These are phyloP conservation scores for Podospora australis DNA, from an alignment of 495 filamentous ascomycete species.

Conservation along the genomic window DNA sequence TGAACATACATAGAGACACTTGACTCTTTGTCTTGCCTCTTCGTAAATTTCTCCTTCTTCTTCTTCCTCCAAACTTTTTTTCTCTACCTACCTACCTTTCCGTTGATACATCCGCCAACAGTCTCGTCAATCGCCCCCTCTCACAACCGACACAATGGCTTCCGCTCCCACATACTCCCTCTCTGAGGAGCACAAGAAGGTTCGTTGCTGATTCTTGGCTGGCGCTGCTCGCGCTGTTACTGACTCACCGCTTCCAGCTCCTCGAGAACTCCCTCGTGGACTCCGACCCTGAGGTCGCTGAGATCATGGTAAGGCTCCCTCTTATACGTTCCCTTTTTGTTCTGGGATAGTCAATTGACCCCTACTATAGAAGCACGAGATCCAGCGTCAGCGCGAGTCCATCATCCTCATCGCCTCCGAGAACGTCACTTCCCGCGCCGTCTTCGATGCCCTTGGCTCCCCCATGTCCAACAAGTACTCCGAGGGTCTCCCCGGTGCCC, in stretches of 20 bases:
- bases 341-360: neutral
- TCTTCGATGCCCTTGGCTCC: conserved; percentile 83
- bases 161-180: conserved; percentile 64
- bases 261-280: conserved; percentile 83
- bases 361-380: conserved; percentile 67
- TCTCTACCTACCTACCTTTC: no score
- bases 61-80: conserved; percentile 4
- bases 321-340: neutral
- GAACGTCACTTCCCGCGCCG: conserved; percentile 82
- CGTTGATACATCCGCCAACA: conserved; percentile 12
- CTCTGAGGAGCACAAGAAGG: conserved; percentile 79
- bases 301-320: conserved; percentile 68
- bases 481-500: conserved; percentile 94
- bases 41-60: conserved; percentile 4
- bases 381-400: conserved; percentile 95
- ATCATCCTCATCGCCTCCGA: conserved; percentile 96
- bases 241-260: conserved; percentile 62
- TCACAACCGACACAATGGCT: conserved; percentile 31
- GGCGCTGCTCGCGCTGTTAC: conserved; percentile 10
- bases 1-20: neutral
- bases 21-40: conserved; percentile 9
- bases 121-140: conserved; percentile 2
- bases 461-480: conserved; percentile 99
- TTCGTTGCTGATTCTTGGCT: conserved; percentile 38
- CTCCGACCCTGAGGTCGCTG: conserved; percentile 82